A percentile compares a stretch with the other conserved stretches of the same genome.
Conservation (phyloP, 208 protist species). For the Acanthamoeba triangularis region DNA sequence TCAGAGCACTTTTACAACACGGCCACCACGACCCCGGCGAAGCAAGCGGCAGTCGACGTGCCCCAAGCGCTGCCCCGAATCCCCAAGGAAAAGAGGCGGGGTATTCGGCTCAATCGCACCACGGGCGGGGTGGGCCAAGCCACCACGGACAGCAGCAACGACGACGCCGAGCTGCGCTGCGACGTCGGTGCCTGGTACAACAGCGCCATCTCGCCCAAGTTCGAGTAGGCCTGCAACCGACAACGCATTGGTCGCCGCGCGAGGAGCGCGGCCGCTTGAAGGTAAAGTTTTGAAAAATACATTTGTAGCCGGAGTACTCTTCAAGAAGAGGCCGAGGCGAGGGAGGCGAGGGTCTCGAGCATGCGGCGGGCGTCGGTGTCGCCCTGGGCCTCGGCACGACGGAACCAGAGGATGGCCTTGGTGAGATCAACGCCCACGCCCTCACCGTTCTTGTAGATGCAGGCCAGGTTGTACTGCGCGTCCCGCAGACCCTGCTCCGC, state of each 20-base stretch:
- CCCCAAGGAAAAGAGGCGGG: neutral
- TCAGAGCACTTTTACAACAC: slow-evolving; percentile 44
- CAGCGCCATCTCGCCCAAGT: neutral
- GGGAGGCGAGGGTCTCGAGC: slow-evolving; percentile 72
- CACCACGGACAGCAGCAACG: neutral
- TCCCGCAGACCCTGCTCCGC: slow-evolving; percentile 66
- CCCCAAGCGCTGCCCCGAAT: neutral
- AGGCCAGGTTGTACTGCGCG: slow-evolving; percentile 75
- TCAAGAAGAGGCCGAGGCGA: neutral
- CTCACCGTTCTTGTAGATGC: slow-evolving; percentile 77
- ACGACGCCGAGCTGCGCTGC: slow-evolving; percentile 7
- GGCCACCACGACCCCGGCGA: neutral
- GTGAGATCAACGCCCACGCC: slow-evolving; percentile 36
- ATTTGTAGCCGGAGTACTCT: no score
- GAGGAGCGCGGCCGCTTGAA: no score
- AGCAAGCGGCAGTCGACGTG: neutral
- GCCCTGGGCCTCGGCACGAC: slow-evolving; percentile 60
- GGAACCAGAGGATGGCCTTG: slow-evolving; percentile 74
- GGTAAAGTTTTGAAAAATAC: no score
- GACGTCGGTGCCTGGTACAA: slow-evolving; percentile 19
- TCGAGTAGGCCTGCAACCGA: neutral
- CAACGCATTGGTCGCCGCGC: no score
- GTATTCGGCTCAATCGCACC: neutral
- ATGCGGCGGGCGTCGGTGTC: slow-evolving; percentile 72
- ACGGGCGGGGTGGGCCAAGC: neutral